phyloP scores from a whole-genome alignment of 495 filamentous ascomycete genomes.

The Cryomyces minteri region DNA sequence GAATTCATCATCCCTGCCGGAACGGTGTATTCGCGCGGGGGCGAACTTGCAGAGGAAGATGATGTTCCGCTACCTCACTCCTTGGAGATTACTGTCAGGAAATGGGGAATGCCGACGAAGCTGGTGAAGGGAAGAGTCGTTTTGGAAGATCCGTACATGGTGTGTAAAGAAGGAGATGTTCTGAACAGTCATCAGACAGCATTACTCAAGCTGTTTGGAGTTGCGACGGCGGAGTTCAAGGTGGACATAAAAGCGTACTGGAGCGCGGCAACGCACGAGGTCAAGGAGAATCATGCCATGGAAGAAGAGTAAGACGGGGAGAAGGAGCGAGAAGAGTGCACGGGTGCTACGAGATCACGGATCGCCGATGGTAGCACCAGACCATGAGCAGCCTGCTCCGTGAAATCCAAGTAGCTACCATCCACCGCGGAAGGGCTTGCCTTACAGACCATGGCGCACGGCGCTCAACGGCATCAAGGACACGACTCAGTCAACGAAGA shows the following conservation, averaged over 20 bases:
- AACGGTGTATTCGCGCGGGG: slow-evolving; percentile 52
- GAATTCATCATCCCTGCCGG: slow-evolving; percentile 65
- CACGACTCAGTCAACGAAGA: no score
- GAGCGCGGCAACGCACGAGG: slow-evolving; percentile 36
- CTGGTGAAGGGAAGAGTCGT: slow-evolving; percentile 76
- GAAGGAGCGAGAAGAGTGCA: no score
- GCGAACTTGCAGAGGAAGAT: slow-evolving; percentile 56
- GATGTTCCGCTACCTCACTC: slow-evolving; percentile 77
- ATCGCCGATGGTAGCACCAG: no score
- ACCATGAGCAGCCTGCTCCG: no score
- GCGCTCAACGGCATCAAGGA: no score
- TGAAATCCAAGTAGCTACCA: no score
- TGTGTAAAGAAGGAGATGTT: slow-evolving; percentile 66
- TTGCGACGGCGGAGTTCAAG: slow-evolving; percentile 74
- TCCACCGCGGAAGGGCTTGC: no score
- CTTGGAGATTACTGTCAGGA: slow-evolving; percentile 71
- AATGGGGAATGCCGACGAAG: slow-evolving; percentile 71
- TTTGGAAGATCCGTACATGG: slow-evolving; percentile 52
- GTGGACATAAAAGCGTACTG: slow-evolving; percentile 60
- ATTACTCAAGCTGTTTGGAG: slow-evolving; percentile 82
- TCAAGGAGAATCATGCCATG: slow-evolving; percentile 34
- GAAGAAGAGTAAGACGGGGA: slow-evolving; percentile 13
- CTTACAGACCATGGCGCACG: no score
- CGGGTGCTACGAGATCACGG: no score
- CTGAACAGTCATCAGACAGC: slow-evolving; percentile 80